A percentile compares a stretch with the other conserved stretches of the same genome.
These are phyloP conservation scores for Vitis riparia DNA, from an alignment of 164 flowering plant species.

Conservation along the genomic window DNA sequence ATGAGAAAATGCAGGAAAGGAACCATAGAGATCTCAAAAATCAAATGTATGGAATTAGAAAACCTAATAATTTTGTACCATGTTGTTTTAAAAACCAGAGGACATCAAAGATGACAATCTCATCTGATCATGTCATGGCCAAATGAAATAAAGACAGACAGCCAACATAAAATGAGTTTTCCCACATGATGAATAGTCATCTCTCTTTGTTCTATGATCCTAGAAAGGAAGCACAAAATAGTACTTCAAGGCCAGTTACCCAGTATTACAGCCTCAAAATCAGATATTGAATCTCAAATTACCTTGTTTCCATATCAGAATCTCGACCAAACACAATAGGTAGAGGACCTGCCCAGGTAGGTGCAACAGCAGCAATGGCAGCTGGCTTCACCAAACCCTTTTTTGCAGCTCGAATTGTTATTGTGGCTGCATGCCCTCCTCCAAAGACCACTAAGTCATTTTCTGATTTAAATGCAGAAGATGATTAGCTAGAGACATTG, in stretches of 20 bases:
- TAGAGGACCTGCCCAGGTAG: constrained; percentile 98
- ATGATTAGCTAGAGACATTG: constrained; percentile 7
- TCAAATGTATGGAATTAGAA: neutral
- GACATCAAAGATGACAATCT: neutral
- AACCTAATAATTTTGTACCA: neutral
- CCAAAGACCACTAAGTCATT: constrained; percentile 70
- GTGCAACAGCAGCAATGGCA: constrained; percentile 93
- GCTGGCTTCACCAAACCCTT: constrained; percentile 71
- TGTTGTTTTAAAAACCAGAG: neutral
- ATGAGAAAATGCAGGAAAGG: neutral
- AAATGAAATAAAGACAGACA: neutral
- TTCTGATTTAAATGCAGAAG: constrained; percentile 32
- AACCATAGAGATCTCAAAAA: no score
- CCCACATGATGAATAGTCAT: neutral
- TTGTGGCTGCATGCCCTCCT: constrained; percentile 96
- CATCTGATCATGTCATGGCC: neutral
- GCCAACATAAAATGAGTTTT: neutral
- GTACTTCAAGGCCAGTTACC: neutral
- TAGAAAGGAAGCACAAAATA: neutral
- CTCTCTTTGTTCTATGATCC: neutral
- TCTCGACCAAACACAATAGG: constrained; percentile 96
- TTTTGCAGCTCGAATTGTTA: constrained; percentile 69
- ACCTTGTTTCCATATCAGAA: constrained; percentile 88
- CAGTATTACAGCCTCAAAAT: neutral
- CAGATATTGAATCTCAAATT: constrained; percentile 9